Evolutionary conservation across 495 filamentous ascomycete species (phyloP).

Genomic region (Penicillium dipodomyicola): DNA sequence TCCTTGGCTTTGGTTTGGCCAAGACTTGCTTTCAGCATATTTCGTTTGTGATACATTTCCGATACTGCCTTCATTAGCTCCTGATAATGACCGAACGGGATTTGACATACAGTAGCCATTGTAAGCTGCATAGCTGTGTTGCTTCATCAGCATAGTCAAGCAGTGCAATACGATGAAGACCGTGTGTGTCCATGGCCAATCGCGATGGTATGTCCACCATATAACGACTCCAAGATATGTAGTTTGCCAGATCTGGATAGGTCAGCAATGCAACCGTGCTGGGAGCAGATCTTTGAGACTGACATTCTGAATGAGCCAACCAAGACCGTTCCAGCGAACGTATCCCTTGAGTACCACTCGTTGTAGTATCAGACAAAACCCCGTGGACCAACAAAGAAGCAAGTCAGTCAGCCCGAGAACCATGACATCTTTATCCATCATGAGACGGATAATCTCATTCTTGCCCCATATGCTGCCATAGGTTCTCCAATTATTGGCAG

Average conservation of each 20-base stretch:
- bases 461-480: slow-evolving; percentile 62
- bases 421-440: slow-evolving; percentile 65
- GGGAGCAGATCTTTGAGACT: slow-evolving; percentile 3
- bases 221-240: slow-evolving; percentile 57
- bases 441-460: slow-evolving; percentile 65
- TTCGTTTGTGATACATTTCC: slow-evolving; percentile 50
- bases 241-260: slow-evolving; percentile 56
- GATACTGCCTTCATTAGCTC: slow-evolving; percentile 45
- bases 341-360: slow-evolving; percentile 49
- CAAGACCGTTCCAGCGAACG: slow-evolving; percentile 59
- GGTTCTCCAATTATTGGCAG: slow-evolving; percentile 60
- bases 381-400: slow-evolving; percentile 58
- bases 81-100: not conserved
- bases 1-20: slow-evolving; percentile 21
- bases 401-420: slow-evolving; percentile 65
- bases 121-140: slow-evolving; percentile 73
- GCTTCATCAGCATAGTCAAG: slow-evolving; percentile 74
- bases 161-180: slow-evolving; percentile 72
- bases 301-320: slow-evolving; percentile 68
- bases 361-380: slow-evolving; percentile 59
- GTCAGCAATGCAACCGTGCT: not conserved
- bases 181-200: slow-evolving; percentile 75
- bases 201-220: slow-evolving; percentile 58
- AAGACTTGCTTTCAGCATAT: slow-evolving; percentile 43
- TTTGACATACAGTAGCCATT: slow-evolving; percentile 57